Evolutionary conservation across 1,139 yeast genomes (phyloP).

Genomic region (Komagataea norvegica): DNA sequence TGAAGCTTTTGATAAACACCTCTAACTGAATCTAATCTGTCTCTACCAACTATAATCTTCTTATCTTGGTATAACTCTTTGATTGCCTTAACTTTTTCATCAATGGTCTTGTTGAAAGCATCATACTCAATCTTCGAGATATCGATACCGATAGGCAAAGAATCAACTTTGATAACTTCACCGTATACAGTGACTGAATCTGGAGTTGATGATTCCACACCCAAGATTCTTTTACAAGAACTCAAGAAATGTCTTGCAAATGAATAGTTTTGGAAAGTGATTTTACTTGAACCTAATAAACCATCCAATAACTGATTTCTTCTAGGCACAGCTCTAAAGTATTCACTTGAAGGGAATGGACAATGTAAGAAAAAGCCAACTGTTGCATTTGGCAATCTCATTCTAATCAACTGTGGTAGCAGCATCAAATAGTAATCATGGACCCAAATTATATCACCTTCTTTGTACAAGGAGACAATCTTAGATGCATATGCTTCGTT

Average conservation of each 20-base stretch:
- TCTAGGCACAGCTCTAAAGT: slow-evolving; percentile 82
- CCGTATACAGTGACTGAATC: slow-evolving; percentile 71
- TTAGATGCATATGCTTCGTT: slow-evolving; percentile 87
- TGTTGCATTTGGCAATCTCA: slow-evolving; percentile 73
- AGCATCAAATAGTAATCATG: slow-evolving; percentile 88
- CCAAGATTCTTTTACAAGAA: slow-evolving; percentile 79
- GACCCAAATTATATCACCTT: slow-evolving; percentile 93
- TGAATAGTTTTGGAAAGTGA: slow-evolving; percentile 81
- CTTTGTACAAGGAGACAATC: slow-evolving; percentile 65
- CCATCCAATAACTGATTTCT: slow-evolving; percentile 83
- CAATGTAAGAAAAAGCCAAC: slow-evolving; percentile 84
- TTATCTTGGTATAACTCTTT: slow-evolving; percentile 66
- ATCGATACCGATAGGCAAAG: slow-evolving; percentile 86
- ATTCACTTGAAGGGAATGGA: slow-evolving; percentile 96
- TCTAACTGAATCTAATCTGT: slow-evolving; percentile 71
- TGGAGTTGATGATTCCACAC: slow-evolving; percentile 54
- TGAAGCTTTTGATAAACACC: slow-evolving; percentile 80
- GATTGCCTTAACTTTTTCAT: slow-evolving; percentile 46
- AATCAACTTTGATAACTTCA: slow-evolving; percentile 62
- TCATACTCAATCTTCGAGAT: slow-evolving; percentile 58
- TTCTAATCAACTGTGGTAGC: slow-evolving; percentile 80
- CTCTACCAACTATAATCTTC: slow-evolving; percentile 79
- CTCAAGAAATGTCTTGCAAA: slow-evolving; percentile 89
- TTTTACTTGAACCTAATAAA: slow-evolving; percentile 80
- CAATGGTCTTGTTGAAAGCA: slow-evolving; percentile 41